Evolutionary conservation across 768 basidiomycete genomes (phyloP).

Genomic region (Dacryopinax spathularia): DNA sequence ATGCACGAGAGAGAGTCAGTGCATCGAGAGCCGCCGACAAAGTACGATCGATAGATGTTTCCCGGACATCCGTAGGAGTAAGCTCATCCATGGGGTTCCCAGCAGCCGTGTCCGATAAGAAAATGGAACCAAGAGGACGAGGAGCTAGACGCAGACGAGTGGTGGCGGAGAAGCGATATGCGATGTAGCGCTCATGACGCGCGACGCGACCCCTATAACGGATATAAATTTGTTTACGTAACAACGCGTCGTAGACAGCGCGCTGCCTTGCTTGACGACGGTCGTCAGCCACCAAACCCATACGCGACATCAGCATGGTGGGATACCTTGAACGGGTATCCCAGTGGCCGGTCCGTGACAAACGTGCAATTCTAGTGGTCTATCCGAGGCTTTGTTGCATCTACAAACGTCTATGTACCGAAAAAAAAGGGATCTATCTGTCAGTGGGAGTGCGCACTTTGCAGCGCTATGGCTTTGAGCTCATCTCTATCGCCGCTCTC

Average conservation of each 20-base stretch:
- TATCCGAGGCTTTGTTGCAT: not conserved
- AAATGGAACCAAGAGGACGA: not conserved
- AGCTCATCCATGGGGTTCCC: not conserved
- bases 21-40: not conserved
- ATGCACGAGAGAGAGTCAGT: not conserved
- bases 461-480: not conserved
- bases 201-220: not conserved
- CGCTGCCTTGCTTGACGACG: not conserved
- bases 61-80: not conserved
- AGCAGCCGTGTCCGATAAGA: not conserved
- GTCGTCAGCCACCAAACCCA: too few species aligned
- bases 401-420: not conserved
- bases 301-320: too few species aligned
- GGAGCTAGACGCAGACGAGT: not conserved
- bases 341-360: too few species aligned
- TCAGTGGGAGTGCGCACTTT: not conserved
- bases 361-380: too few species aligned
- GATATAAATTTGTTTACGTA: not conserved
- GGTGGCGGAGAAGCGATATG: not conserved
- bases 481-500: constrained; percentile 33
- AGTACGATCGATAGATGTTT: not conserved
- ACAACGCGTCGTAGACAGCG: not conserved
- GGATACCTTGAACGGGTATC: too few species aligned
- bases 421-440: not conserved
- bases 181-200: not conserved